Percentiles rank a stretch among this genome's conserved stretches.
These are phyloP conservation scores for Globisporangium echinulatum DNA, from an alignment of 352 stramenopile species.

Conservation along the genomic window DNA sequence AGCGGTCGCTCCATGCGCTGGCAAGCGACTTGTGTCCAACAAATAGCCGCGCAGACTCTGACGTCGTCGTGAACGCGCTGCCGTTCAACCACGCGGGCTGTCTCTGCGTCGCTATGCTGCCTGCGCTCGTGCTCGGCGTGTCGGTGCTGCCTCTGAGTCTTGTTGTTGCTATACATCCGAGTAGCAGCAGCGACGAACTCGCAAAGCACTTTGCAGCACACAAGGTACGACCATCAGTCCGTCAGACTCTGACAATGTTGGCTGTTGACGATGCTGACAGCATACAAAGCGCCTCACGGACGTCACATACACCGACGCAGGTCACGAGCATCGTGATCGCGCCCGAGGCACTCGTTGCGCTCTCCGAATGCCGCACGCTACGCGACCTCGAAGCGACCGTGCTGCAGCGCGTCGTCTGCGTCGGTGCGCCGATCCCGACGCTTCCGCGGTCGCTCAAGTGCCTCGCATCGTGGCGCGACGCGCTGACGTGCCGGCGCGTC, in stretches of 20 bases:
- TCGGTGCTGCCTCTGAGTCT: slow-evolving; percentile 10
- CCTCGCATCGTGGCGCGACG: slow-evolving; percentile 8
- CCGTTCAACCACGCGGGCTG: slow-evolving; percentile 9
- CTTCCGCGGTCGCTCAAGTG: slow-evolving; percentile 7
- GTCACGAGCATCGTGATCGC: slow-evolving; percentile 6
- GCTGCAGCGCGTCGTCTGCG: slow-evolving; percentile 7
- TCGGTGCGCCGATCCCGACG: slow-evolving; percentile 2
- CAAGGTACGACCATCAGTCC: not conserved
- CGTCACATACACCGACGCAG: not conserved
- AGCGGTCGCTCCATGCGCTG: slow-evolving; percentile 4
- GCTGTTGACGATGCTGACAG: too few relatives aligned
- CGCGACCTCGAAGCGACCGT: slow-evolving; percentile 1
- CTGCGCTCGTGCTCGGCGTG: slow-evolving; percentile 6
- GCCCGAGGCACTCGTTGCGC: not conserved
- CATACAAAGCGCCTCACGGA: not conserved
- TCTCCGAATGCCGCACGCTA: slow-evolving; percentile 11
- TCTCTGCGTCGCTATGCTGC: slow-evolving; percentile 1
- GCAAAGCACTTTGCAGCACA: slow-evolving; percentile 7
- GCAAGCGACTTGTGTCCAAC: not conserved
- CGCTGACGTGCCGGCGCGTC: not conserved
- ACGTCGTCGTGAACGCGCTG: slow-evolving; percentile 9
- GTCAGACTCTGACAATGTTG: too few relatives aligned
- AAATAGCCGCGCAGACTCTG: not conserved
- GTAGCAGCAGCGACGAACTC: not conserved
- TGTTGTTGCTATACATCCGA: not conserved